A percentile compares a stretch with the other conserved stretches of the same genome.
Evolutionary conservation across 2,329 filamentous ascomycete species (phyloP).

Genomic region (Ilyonectria robusta): DNA sequence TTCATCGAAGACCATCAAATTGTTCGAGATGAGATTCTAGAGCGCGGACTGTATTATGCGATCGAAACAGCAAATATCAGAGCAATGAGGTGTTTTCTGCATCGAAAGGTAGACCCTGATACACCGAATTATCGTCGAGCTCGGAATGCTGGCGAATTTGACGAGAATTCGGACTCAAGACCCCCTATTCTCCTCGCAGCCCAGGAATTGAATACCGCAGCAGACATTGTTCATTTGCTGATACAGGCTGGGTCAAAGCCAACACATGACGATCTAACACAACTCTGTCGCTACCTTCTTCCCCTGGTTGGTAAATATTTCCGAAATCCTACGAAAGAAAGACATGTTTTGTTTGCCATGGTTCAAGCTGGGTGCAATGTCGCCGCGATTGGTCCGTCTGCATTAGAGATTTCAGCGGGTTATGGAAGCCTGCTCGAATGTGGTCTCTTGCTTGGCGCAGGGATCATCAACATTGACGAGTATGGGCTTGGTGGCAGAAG

Average conservation of each 20-base stretch:
- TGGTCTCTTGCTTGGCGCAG: neutral
- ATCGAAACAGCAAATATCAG: neutral
- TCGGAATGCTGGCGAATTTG: neutral
- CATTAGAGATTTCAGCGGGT: neutral
- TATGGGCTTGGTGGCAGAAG: neutral
- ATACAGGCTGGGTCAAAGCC: neutral
- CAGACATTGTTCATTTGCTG: neutral
- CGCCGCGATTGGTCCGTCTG: neutral
- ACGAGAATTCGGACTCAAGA: neutral
- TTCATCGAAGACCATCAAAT: neutral
- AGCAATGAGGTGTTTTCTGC: neutral
- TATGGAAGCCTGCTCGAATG: too few species aligned
- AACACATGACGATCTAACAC: neutral
- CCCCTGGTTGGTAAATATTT: too few species aligned
- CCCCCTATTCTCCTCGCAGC: neutral
- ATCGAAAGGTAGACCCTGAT: conserved; percentile 3
- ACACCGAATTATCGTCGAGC: conserved; percentile 2
- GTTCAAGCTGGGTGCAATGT: neutral
- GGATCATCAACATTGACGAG: conserved; percentile 11
- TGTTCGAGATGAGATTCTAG: neutral
- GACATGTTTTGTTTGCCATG: neutral
- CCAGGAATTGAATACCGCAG: rapidly evolving
- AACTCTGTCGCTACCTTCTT: neutral
- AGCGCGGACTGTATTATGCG: neutral
- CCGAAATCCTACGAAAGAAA: too few species aligned